These are phyloP conservation scores for Phylloporus sp. DNA, from an alignment of 768 basidiomycete species.

Conservation along the genomic window DNA sequence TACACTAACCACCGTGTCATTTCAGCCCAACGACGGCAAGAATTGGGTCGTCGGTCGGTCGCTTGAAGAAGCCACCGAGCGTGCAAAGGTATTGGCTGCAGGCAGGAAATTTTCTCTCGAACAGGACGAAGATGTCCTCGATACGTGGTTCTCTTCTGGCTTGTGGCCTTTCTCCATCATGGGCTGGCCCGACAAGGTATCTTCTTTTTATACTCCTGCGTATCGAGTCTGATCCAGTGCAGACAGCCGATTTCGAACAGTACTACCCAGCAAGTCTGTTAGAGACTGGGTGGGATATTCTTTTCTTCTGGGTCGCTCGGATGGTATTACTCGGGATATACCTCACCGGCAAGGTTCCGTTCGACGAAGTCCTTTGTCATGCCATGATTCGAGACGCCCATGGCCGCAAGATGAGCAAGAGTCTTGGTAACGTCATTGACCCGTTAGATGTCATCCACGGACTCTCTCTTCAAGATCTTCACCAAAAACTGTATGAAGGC, in stretches of 20 bases:
- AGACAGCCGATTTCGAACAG: conserved; percentile 71
- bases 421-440: conserved; percentile 96
- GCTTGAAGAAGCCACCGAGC: conserved; percentile 68
- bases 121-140: conserved; percentile 96
- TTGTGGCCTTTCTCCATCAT: conserved; percentile 97
- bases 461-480: conserved; percentile 68
- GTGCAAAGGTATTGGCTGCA: conserved; percentile 64
- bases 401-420: conserved; percentile 98
- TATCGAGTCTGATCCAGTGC: background rate
- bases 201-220: background rate
- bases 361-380: conserved; percentile 93
- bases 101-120: conserved; percentile 68
- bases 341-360: conserved; percentile 88
- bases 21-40: conserved; percentile 60
- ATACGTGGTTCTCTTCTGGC: conserved; percentile 98
- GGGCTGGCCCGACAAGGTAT: conserved; percentile 94
- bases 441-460: conserved; percentile 94
- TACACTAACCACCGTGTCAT: background rate
- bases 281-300: conserved; percentile 98
- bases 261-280: conserved; percentile 91
- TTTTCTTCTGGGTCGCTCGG: conserved; percentile 99
- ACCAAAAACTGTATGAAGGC: conserved; percentile 81
- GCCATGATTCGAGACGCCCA: conserved; percentile 99
- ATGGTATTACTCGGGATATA: conserved; percentile 93
- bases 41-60: conserved; percentile 91